A percentile compares a stretch with the other conserved stretches of the same genome.
Evolutionary conservation across 768 basidiomycete genomes (phyloP).

Genomic region (Gymnopilus dilepis): DNA sequence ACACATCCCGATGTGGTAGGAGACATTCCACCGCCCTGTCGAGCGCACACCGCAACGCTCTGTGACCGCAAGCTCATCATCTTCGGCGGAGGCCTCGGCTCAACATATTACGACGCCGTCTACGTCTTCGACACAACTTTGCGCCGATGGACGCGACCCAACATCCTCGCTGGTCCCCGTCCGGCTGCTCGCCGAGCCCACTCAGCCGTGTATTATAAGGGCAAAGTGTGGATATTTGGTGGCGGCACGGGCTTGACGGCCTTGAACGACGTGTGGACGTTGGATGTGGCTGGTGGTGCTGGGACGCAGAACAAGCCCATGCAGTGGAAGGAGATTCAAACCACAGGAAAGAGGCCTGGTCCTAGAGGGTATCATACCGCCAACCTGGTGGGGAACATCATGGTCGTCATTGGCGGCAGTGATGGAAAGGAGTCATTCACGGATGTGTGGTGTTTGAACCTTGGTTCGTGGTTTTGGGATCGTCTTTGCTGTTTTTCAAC

Average conservation of each 20-base stretch:
- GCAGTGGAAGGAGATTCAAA: slow-evolving; percentile 54
- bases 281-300: slow-evolving; percentile 56
- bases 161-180: slow-evolving; percentile 37
- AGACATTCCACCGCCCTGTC: slow-evolving; percentile 80
- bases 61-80: slow-evolving; percentile 82
- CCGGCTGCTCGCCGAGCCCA: slow-evolving; percentile 86
- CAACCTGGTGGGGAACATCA: slow-evolving; percentile 82
- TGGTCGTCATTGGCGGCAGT: slow-evolving; percentile 91
- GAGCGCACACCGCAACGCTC: slow-evolving; percentile 88
- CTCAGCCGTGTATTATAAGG: slow-evolving; percentile 74
- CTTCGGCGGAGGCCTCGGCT: slow-evolving; percentile 87
- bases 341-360: slow-evolving; percentile 58
- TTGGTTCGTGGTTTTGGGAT: slow-evolving; percentile 63
- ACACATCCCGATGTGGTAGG: slow-evolving; percentile 76
- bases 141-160: slow-evolving; percentile 67
- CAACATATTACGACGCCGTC: slow-evolving; percentile 81
- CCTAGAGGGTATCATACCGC: slow-evolving; percentile 91
- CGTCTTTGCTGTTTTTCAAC: background rate
- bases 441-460: slow-evolving; percentile 85
- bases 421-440: slow-evolving; percentile 89
- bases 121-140: slow-evolving; percentile 82
- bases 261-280: slow-evolving; percentile 87
- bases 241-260: slow-evolving; percentile 95
- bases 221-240: slow-evolving; percentile 85
- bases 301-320: slow-evolving; percentile 28